Evolutionary conservation across 2,329 filamentous ascomycete species (phyloP).

Genomic region (Colletotrichum incanum): DNA sequence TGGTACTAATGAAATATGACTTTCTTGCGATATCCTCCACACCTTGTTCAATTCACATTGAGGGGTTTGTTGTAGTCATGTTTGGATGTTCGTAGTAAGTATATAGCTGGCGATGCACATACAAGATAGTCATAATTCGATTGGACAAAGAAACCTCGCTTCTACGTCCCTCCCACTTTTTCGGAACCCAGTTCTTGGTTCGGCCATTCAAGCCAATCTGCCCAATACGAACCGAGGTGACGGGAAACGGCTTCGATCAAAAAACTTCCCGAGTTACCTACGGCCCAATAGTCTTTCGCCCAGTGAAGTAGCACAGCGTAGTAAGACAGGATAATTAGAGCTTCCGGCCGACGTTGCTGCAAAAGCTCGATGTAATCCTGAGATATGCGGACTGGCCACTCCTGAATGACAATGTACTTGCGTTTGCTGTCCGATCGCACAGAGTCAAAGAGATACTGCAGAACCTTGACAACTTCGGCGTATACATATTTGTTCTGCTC

Average conservation of each 20-base stretch:
- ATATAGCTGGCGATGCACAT: no score
- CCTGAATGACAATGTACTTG: conserved; percentile 46
- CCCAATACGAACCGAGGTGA: conserved; percentile 47
- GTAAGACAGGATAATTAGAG: conserved; percentile 58
- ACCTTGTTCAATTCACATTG: background rate
- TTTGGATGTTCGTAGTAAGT: no score
- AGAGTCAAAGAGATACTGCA: background rate
- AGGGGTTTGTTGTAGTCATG: no score
- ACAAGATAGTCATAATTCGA: no score
- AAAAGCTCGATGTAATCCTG: conserved; percentile 50
- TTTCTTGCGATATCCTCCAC: background rate
- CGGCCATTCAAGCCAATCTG: conserved; percentile 48
- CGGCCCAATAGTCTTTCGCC: conserved; percentile 53
- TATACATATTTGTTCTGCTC: conserved; percentile 5
- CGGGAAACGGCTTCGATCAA: conserved; percentile 45
- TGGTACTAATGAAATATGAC: background rate
- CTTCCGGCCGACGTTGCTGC: conserved; percentile 8
- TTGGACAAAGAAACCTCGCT: no score
- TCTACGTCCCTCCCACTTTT: no score
- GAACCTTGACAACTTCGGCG: background rate
- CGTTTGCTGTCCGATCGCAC: background rate
- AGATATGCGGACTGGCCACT: conserved; percentile 54
- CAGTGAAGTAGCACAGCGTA: conserved; percentile 58
- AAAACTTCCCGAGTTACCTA: conserved; percentile 47
- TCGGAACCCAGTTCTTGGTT: conserved; percentile 13